Conservation (phyloP, 2,329 filamentous ascomycete species). For the Cladosporium sp. region DNA sequence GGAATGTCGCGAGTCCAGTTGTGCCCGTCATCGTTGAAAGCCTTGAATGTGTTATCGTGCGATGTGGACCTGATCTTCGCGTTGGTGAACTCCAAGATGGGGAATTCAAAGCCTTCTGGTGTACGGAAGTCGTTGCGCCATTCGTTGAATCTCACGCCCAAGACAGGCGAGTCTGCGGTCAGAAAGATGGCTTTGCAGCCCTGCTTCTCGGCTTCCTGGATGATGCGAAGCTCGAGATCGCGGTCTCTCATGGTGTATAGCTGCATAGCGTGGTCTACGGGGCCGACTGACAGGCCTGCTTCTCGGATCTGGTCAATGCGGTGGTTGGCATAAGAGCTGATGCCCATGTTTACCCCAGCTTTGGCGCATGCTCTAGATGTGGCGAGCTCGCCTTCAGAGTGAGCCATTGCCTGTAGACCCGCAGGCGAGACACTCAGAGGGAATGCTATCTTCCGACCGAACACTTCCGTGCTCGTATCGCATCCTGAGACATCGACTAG, state of each 20-base stretch:
- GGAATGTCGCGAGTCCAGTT: conserved; percentile 45
- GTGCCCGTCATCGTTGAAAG: conserved; percentile 36
- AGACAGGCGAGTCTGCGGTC: conserved; percentile 57
- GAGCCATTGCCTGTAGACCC: conserved; percentile 54
- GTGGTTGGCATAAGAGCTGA: conserved; percentile 52
- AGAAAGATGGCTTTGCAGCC: conserved; percentile 59
- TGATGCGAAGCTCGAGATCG: conserved; percentile 47
- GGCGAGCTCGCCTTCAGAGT: conserved; percentile 54
- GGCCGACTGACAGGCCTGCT: conserved; percentile 37
- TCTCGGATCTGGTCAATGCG: conserved; percentile 50
- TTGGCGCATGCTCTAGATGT: conserved; percentile 51
- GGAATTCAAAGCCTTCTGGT: conserved; percentile 34
- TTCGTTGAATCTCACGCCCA: conserved; percentile 57
- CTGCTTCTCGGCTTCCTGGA: conserved; percentile 33
- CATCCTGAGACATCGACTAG: conserved; percentile 41
- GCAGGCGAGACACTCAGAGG: conserved; percentile 57
- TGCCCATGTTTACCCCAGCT: conserved; percentile 49
- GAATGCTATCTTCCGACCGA: conserved; percentile 47
- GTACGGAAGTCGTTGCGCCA: conserved; percentile 54
- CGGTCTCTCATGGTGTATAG: conserved; percentile 56
- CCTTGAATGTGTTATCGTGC: conserved; percentile 36
- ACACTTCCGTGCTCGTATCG: conserved; percentile 47
- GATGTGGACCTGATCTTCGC: conserved; percentile 32
- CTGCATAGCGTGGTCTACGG: conserved; percentile 56
- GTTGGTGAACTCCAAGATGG: conserved; percentile 31